A percentile compares a stretch with the other conserved stretches of the same genome.
These are phyloP conservation scores for Psilocybe azurescens DNA, from an alignment of 768 basidiomycete species.

Conservation along the genomic window DNA sequence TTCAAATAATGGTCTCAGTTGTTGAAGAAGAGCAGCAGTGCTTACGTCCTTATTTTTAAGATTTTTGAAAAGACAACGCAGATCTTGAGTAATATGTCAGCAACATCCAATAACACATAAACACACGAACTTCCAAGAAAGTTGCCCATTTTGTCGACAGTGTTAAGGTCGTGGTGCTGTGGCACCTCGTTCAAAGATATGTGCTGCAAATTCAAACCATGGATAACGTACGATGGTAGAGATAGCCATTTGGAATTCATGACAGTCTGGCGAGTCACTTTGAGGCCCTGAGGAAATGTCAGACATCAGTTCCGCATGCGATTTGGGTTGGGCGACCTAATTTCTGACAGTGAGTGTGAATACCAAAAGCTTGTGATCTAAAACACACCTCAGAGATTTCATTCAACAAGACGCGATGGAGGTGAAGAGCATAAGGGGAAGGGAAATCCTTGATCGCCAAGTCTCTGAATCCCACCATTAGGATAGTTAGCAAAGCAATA, in stretches of 20 bases:
- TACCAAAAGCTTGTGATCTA: not conserved
- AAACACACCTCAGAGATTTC: constrained; percentile 71
- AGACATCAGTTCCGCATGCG: constrained; percentile 53
- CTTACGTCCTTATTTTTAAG: constrained; percentile 56
- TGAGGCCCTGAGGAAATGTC: constrained; percentile 51
- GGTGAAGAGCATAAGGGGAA: constrained; percentile 59
- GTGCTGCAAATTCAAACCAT: not conserved
- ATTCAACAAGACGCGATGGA: constrained; percentile 69
- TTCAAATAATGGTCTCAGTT: not conserved
- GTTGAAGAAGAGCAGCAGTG: not conserved
- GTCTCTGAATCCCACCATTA: constrained; percentile 69
- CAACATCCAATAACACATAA: not conserved
- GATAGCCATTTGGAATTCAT: constrained; percentile 51
- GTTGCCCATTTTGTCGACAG: constrained; percentile 63
- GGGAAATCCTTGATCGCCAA: constrained; percentile 58
- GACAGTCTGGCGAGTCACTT: constrained; percentile 45
- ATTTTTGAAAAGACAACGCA: constrained; percentile 62
- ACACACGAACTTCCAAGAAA: constrained; percentile 58
- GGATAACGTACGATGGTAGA: constrained; percentile 35
- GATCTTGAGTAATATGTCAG: constrained; percentile 38
- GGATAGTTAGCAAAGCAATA: constrained; percentile 66
- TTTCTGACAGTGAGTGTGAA: not conserved
- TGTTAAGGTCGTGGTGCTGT: constrained; percentile 53
- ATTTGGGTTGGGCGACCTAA: constrained; percentile 69
- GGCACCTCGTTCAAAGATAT: not conserved